Base-by-base conservation (phyloP, 2,329 filamentous ascomycete species). In the Paraphaeosphaeria sporulosa region DNA sequence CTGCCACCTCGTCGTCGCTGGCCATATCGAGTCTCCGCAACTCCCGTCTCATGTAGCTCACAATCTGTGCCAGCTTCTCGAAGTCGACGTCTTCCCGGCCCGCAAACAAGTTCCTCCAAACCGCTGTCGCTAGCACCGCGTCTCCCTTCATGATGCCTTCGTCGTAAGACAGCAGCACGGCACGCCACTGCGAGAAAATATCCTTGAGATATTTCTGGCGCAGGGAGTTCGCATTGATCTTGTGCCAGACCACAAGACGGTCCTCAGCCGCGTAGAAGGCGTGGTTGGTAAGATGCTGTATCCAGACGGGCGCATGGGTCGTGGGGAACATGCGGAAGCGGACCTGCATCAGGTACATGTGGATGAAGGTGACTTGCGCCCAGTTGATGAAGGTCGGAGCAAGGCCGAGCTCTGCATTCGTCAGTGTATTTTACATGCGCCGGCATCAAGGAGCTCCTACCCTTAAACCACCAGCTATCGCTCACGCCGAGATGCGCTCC, bases 101-200 rank as follows among this genome's bases (percentile, higher is more conserved):
- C 81, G 94, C 93, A 84, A 93, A 96, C 58, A 99, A 75, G 78
- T 98, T 98, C 72, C 95, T 86, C 95, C 95, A 99, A 50, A 99
- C 83, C 9, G 95, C 95, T 44, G 90, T 85, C 3, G 90, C 92
- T 15, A 95, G 83, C 58, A 92, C 86, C 15, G 91, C 89, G 75
- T 96, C 92, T 10, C 90, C 90, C 76, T 89, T 89, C 66, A 89
- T 83, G 47, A 96, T 75, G 0, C 91, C 92, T 81, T 95, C 92
- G 75, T 96, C 92, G 76, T 94, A 95, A 1, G 93, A 92, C 8
- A 93, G 85, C 23, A 96, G 83, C 57, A 94, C 83, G 32, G 94
- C 95, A 58, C 95, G 89, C 92, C 94, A 99, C 80, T 97, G 93
- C 61, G 93, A 84, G 71, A 95, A 98, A 60, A 97, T 85, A 77